Evolutionary conservation across 768 basidiomycete species (phyloP).

Genomic region (Tulasnella sp.): DNA sequence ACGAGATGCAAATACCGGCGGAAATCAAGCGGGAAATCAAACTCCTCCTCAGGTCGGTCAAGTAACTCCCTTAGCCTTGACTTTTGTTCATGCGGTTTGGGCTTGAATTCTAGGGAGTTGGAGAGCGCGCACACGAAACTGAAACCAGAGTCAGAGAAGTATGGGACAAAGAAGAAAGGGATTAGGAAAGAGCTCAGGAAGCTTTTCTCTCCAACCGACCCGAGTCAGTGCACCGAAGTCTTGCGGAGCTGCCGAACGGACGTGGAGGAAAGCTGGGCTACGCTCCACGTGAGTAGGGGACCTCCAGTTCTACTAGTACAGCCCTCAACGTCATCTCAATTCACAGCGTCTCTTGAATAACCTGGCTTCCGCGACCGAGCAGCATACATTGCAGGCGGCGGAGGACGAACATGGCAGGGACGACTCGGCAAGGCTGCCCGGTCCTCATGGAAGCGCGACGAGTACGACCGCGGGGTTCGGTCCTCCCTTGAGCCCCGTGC

Average conservation of each 20-base stretch:
- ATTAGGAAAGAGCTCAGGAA: neutral
- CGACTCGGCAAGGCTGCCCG: too few relatives aligned
- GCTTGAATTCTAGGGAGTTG: neutral
- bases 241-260: neutral
- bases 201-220: neutral
- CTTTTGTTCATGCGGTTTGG: neutral
- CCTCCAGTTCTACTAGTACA: neutral
- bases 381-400: too few relatives aligned
- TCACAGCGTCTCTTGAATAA: neutral
- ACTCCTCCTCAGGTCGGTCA: neutral
- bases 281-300: neutral
- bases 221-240: neutral
- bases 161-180: neutral
- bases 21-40: neutral
- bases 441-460: too few relatives aligned
- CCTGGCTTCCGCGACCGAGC: too few relatives aligned
- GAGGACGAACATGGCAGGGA: too few relatives aligned
- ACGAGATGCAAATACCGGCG: neutral
- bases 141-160: neutral
- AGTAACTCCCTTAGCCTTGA: neutral
- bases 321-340: neutral
- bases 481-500: too few relatives aligned
- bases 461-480: too few relatives aligned
- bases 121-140: neutral
- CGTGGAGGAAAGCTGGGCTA: neutral